These are phyloP conservation scores for Dalbergia cochinchinensis DNA, from an alignment of 306 rosid species.

Conservation along the genomic window DNA sequence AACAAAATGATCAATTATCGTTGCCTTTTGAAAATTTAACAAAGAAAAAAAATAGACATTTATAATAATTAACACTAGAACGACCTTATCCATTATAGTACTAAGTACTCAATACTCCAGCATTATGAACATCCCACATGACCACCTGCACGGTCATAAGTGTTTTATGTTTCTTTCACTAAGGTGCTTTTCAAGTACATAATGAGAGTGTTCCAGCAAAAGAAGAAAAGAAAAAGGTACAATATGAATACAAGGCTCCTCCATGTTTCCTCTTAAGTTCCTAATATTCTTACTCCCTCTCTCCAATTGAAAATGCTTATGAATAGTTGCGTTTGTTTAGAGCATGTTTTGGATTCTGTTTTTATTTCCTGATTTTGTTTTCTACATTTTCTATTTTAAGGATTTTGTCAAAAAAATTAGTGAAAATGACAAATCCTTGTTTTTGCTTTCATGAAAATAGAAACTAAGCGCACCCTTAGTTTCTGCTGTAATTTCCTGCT, in stretches of 20 bases:
- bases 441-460: no score
- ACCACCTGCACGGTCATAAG: slow-evolving; percentile 8
- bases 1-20: background rate
- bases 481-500: no score
- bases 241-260: background rate
- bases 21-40: background rate
- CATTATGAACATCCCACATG: slow-evolving; percentile 28
- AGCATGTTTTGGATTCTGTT: background rate
- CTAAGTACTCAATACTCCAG: background rate
- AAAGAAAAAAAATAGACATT: background rate
- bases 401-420: no score
- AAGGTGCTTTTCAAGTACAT: background rate
- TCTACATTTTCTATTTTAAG: background rate
- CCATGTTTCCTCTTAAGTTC: background rate
- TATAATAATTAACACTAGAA: background rate
- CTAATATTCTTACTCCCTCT: background rate
- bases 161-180: background rate
- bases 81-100: background rate
- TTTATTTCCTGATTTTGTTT: background rate
- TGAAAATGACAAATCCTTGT: no score
- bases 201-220: background rate
- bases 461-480: no score
- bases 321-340: no score
- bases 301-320: background rate
- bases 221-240: background rate